These are phyloP conservation scores for Sporisorium scitamineum DNA, from an alignment of 1,284 basidiomycete genomes.

Conservation along the genomic window DNA sequence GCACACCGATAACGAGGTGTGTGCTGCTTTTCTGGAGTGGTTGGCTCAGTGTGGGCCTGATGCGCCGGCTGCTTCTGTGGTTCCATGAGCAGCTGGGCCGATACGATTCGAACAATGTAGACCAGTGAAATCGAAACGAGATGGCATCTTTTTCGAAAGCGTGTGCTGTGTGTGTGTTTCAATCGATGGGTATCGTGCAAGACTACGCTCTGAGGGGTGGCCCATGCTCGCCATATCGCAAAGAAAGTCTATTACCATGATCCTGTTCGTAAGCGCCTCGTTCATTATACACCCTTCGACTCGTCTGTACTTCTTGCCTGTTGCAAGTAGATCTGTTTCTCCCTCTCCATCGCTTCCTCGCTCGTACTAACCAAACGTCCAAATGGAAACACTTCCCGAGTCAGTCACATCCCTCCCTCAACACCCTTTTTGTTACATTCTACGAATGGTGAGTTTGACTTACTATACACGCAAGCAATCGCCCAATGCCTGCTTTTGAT, in stretches of 20 bases:
- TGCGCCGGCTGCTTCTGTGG: conserved; percentile 7
- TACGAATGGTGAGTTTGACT: conserved; percentile 1
- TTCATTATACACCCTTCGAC: conserved; percentile 9
- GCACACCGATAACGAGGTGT: conserved; percentile 75
- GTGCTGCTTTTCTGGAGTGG: conserved; percentile 31
- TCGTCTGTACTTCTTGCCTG: conserved; percentile 11
- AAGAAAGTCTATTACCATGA: no score
- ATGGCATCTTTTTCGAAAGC: neutral
- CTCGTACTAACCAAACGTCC: conserved; percentile 25
- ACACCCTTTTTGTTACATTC: neutral
- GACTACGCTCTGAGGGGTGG: neutral
- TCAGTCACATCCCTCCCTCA: neutral
- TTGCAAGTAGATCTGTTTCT: conserved; percentile 28
- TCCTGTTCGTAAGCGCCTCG: neutral
- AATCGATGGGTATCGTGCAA: neutral
- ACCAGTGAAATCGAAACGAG: neutral
- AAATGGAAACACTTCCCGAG: neutral
- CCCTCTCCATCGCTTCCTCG: conserved; percentile 39
- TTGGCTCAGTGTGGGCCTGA: neutral
- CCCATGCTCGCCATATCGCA: no score
- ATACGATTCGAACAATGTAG: neutral
- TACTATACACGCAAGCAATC: conserved; percentile 44
- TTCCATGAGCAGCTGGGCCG: neutral
- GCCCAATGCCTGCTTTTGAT: conserved; percentile 20
- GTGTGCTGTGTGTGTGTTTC: neutral